These are phyloP conservation scores for Citrus sinensis DNA, from an alignment of 345 rosid species.

Conservation along the genomic window DNA sequence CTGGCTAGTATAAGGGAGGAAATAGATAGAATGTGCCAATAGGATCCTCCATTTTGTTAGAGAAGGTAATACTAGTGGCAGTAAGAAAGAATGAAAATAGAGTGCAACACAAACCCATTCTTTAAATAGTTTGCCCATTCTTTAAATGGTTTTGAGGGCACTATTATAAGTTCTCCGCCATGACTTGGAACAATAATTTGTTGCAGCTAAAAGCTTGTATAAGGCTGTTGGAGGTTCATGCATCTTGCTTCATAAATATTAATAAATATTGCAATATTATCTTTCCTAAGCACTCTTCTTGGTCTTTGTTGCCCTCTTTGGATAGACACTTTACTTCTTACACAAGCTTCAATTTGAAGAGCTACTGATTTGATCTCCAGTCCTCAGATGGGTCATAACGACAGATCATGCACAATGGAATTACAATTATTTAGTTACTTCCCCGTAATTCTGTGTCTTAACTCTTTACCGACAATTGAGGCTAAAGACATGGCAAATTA, in stretches of 20 bases:
- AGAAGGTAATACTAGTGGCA: constrained; percentile 2
- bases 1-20: constrained; percentile 4
- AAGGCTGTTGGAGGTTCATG: constrained; percentile 15
- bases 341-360: not conserved
- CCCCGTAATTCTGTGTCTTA: not conserved
- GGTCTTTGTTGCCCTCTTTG: not conserved
- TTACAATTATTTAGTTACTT: not conserved
- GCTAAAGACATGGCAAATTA: not conserved
- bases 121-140: constrained; percentile 34
- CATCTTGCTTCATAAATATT: constrained; percentile 16
- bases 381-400: no score
- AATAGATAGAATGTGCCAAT: not conserved
- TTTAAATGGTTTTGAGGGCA: constrained; percentile 33
- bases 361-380: no score
- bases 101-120: constrained; percentile 15
- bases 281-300: not conserved
- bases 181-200: constrained; percentile 15
- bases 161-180: constrained; percentile 27
- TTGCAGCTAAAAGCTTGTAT: not conserved
- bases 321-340: not conserved
- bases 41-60: not conserved
- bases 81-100: constrained; percentile 5
- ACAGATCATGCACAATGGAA: no score
- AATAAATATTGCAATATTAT: not conserved
- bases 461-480: not conserved